Conservation (phyloP, 352 stramenopile genomes). For the Phytopythium helicoides region DNA sequence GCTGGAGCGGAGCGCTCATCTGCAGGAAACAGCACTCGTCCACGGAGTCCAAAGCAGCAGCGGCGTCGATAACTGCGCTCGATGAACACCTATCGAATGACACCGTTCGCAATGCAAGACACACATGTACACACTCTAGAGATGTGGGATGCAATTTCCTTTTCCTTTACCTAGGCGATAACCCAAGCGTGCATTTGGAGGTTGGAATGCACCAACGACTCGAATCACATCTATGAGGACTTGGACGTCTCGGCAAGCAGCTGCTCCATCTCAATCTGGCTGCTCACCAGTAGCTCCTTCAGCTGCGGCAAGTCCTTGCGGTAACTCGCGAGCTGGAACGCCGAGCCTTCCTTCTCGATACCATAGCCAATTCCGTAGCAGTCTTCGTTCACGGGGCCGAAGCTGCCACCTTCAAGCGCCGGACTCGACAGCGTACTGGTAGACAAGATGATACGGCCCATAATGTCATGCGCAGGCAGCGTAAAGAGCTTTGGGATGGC, state of each 20-base stretch:
- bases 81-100: not conserved
- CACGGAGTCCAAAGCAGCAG: constrained; percentile 37
- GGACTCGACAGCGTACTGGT: constrained; percentile 87
- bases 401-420: constrained; percentile 85
- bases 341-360: constrained; percentile 78
- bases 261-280: constrained; percentile 66
- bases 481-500: constrained; percentile 76
- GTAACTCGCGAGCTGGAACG: constrained; percentile 88
- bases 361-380: constrained; percentile 91
- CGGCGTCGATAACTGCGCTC: constrained; percentile 22
- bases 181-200: too few relatives aligned
- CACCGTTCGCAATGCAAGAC: not conserved
- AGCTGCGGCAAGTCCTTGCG: constrained; percentile 72
- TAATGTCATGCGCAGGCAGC: constrained; percentile 67
- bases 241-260: constrained; percentile 46
- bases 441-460: constrained; percentile 90
- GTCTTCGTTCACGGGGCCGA: constrained; percentile 86
- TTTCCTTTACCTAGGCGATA: too few relatives aligned
- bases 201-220: too few relatives aligned
- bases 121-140: not conserved
- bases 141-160: too few relatives aligned
- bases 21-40: constrained; percentile 8
- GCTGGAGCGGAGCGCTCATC: too few relatives aligned
- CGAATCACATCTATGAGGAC: constrained; percentile 1
- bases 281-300: constrained; percentile 70